phyloP scores from a whole-genome alignment of 208 protist genomes.

The Acanthamoeba culbertsoni region DNA sequence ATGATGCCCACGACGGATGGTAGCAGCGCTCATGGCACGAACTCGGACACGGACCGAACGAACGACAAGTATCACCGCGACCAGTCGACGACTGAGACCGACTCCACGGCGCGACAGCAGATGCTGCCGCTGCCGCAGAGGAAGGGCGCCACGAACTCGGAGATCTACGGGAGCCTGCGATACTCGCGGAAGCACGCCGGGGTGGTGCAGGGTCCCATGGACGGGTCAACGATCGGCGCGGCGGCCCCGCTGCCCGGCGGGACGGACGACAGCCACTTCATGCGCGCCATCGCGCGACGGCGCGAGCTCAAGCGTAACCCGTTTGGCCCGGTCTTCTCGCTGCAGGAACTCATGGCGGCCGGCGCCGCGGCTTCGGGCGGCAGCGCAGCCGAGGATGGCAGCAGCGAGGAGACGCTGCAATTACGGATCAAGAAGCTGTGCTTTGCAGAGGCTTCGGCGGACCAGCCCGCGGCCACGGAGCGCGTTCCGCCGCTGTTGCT shows the following conservation, averaged over 20 bases:
- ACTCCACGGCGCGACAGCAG: background rate
- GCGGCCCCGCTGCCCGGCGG: background rate
- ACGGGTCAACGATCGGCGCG: background rate
- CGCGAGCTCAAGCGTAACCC: constrained; percentile 13
- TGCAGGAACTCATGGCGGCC: background rate
- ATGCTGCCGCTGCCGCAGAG: background rate
- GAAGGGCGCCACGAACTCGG: background rate
- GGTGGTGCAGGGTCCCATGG: background rate
- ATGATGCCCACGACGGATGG: background rate
- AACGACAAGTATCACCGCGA: background rate
- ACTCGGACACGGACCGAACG: background rate
- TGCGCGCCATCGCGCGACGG: background rate
- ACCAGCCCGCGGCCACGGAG: background rate
- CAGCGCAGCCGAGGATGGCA: background rate
- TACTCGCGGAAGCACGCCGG: constrained; percentile 10
- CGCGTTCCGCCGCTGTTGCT: background rate
- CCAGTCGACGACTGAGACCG: background rate
- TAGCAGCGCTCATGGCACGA: background rate
- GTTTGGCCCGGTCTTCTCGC: background rate
- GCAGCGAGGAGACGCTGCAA: background rate
- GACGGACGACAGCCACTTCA: background rate
- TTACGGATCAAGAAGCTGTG: background rate
- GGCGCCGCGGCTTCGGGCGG: too few relatives aligned
- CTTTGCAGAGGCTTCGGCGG: background rate
- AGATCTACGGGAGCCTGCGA: constrained; percentile 34